These are phyloP conservation scores for Cruciata laevipes DNA, from an alignment of 257 asterid genomes.

Conservation along the genomic window DNA sequence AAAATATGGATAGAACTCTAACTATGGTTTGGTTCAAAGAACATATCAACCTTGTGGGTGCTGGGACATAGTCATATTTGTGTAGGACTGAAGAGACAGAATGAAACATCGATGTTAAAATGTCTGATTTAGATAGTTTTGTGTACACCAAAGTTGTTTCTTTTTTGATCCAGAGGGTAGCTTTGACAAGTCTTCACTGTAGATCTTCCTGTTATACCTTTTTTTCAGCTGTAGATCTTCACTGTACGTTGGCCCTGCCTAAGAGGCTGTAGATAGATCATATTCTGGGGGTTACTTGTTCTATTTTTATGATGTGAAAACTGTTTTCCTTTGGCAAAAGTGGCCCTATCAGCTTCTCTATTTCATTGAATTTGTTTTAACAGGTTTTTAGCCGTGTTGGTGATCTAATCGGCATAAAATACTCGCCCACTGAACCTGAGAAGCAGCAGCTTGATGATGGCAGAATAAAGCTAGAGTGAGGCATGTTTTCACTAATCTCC, in stretches of 20 bases:
- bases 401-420: conserved; percentile 75
- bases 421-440: conserved; percentile 78
- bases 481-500: too few species aligned
- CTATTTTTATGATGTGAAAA: background rate
- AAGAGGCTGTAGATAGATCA: background rate
- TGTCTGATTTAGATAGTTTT: background rate
- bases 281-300: background rate
- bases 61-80: background rate
- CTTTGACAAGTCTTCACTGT: background rate
- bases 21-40: background rate
- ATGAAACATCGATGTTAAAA: background rate
- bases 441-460: conserved; percentile 66
- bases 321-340: too few species aligned
- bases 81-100: background rate
- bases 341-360: too few species aligned
- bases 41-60: background rate
- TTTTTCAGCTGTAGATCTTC: background rate
- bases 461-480: conserved; percentile 56
- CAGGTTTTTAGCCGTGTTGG: conserved; percentile 82
- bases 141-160: background rate
- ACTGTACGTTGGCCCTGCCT: background rate
- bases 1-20: background rate
- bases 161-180: background rate
- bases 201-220: background rate
- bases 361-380: background rate